A percentile compares a stretch with the other conserved stretches of the same genome.
These are phyloP conservation scores for Coix lacrymajobi DNA, from an alignment of 176 grass and related monocot species.

Conservation along the genomic window DNA sequence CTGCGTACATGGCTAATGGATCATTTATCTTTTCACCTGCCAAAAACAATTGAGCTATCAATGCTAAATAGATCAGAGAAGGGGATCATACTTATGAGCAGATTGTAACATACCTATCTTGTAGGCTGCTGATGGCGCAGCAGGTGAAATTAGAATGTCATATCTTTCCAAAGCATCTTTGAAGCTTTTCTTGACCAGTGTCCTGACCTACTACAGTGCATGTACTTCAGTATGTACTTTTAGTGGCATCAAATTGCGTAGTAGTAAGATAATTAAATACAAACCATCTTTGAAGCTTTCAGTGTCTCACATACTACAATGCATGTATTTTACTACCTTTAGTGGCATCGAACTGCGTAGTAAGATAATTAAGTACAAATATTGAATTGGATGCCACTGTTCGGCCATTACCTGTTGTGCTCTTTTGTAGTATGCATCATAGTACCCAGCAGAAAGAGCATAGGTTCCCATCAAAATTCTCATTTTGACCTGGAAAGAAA, in stretches of 20 bases:
- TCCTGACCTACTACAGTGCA: slow-evolving; percentile 75
- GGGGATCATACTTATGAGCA: not conserved
- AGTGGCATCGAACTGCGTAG: not conserved
- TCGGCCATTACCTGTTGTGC: slow-evolving; percentile 79
- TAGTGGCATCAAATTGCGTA: not conserved
- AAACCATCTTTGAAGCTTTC: slow-evolving; percentile 69
- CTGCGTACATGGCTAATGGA: slow-evolving; percentile 91
- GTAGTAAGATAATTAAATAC: not conserved
- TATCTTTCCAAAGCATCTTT: slow-evolving; percentile 71
- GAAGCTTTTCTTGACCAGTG: slow-evolving; percentile 90
- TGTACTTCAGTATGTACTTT: not conserved
- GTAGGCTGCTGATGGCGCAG: slow-evolving; percentile 90
- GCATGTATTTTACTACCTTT: slow-evolving; percentile 9
- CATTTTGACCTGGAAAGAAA: slow-evolving; percentile 81
- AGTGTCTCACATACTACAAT: slow-evolving; percentile 81
- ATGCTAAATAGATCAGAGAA: slow-evolving; percentile 9
- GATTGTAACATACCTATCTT: slow-evolving; percentile 62
- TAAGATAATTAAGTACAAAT: not conserved
- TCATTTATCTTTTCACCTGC: slow-evolving; percentile 93
- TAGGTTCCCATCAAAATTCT: slow-evolving; percentile 99
- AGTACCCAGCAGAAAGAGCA: slow-evolving; percentile 91
- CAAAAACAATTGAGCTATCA: slow-evolving; percentile 10
- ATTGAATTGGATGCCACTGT: not conserved
- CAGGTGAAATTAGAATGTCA: slow-evolving; percentile 87
- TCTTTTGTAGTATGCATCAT: slow-evolving; percentile 93